These are phyloP conservation scores for Sphagnum fallax DNA, from an alignment of 228 moss, liverwort and hornwort species.

Conservation along the genomic window DNA sequence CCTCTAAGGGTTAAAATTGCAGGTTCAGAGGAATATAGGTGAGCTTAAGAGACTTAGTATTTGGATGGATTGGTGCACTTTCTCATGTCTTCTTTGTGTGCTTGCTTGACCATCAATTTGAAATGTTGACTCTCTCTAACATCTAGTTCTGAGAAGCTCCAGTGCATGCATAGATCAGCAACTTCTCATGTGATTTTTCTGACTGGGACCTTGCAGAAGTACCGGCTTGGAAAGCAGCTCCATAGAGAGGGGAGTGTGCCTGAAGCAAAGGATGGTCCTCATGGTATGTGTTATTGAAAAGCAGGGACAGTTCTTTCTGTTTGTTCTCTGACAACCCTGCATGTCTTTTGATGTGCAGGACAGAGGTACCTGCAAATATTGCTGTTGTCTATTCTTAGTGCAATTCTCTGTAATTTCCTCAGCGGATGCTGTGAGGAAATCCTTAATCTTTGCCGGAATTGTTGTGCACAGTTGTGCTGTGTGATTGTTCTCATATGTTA, in stretches of 20 bases:
- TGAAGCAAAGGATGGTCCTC: constrained; percentile 57
- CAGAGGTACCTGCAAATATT: not conserved
- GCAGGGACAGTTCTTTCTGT: not conserved
- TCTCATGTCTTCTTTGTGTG: too few species aligned
- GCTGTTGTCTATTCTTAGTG: not conserved
- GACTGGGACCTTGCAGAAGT: constrained; percentile 56
- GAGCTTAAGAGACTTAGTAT: too few species aligned
- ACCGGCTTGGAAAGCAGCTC: constrained; percentile 87
- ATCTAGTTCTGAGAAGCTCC: too few species aligned
- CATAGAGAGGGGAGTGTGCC: constrained; percentile 69
- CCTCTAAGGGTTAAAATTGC: too few species aligned
- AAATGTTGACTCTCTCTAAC: too few species aligned
- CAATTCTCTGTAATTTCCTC: not conserved
- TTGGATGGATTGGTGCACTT: too few species aligned
- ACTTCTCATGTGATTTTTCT: too few species aligned
- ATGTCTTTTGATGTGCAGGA: not conserved
- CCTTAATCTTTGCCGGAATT: not conserved
- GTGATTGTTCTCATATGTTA: too few species aligned
- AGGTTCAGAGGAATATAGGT: too few species aligned
- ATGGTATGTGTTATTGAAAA: constrained; percentile 31
- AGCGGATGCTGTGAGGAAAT: not conserved
- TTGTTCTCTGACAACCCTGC: not conserved
- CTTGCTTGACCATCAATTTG: too few species aligned
- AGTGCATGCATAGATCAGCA: too few species aligned
- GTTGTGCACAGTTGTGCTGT: not conserved